phyloP scores from a whole-genome alignment of 352 stramenopile genomes.

The Phytophthora citrophthora region DNA sequence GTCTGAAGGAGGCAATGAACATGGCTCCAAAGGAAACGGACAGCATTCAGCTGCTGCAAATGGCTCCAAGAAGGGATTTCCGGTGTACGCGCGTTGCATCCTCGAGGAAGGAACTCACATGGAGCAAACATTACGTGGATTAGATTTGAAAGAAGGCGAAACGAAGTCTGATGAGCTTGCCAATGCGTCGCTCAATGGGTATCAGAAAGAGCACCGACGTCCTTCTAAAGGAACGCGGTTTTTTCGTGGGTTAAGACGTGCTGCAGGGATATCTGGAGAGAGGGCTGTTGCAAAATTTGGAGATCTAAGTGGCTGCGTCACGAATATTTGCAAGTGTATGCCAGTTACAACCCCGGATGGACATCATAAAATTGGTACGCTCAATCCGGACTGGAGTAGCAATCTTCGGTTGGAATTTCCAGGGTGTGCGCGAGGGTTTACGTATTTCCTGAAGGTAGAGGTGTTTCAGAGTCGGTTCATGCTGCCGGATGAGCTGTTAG shows the following conservation, averaged over 20 bases:
- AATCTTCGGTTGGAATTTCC: constrained; percentile 84
- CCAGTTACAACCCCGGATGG: constrained; percentile 16
- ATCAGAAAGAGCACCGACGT: constrained; percentile 43
- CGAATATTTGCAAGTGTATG: constrained; percentile 70
- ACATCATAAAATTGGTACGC: constrained; percentile 32
- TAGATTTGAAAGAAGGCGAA: constrained; percentile 51
- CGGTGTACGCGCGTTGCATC: constrained; percentile 79
- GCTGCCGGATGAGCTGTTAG: constrained; percentile 76
- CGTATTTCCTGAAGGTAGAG: constrained; percentile 83
- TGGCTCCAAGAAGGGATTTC: constrained; percentile 53
- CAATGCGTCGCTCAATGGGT: constrained; percentile 18
- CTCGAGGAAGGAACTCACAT: constrained; percentile 79
- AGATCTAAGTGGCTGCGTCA: constrained; percentile 81
- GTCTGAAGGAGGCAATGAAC: constrained; percentile 35
- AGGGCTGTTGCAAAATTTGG: constrained; percentile 74
- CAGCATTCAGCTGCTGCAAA: constrained; percentile 7
- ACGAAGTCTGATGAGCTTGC: constrained; percentile 30
- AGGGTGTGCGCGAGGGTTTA: constrained; percentile 72
- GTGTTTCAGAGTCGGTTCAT: constrained; percentile 89
- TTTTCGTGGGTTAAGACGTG: constrained; percentile 77
- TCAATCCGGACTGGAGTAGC: constrained; percentile 73
- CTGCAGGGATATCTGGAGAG: constrained; percentile 74
- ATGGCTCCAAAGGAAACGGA: constrained; percentile 17
- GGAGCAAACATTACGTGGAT: constrained; percentile 74
- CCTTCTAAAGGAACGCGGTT: constrained; percentile 71